Conservation (phyloP, 305 asterid species). For the Solanum hybrid region DNA sequence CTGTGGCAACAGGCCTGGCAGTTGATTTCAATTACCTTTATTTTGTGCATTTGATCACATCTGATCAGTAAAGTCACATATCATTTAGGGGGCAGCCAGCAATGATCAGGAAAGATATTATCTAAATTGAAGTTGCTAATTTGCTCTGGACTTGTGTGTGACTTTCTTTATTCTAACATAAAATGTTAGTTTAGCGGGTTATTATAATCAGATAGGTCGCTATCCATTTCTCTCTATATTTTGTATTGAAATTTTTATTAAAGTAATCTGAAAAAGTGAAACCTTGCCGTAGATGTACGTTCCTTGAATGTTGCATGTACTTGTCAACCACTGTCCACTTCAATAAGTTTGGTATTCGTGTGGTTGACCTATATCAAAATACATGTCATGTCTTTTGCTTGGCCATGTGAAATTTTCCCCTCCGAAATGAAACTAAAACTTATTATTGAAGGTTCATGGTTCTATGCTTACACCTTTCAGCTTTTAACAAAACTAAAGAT, state of each 20-base stretch:
- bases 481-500: not conserved
- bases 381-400: not conserved
- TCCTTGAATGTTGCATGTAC: not conserved
- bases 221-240: not conserved
- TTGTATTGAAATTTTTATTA: not conserved
- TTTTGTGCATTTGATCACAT: not conserved
- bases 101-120: not conserved
- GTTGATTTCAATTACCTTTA: not conserved
- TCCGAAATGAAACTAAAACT: not conserved
- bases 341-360: not conserved
- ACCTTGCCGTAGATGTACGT: not conserved
- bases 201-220: not conserved
- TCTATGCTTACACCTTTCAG: not conserved
- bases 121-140: not conserved
- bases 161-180: not conserved
- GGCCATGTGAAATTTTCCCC: not conserved
- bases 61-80: not conserved
- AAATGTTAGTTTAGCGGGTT: not conserved
- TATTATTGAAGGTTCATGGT: not conserved
- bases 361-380: not conserved
- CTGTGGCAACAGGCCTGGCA: not conserved
- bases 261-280: not conserved
- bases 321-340: not conserved
- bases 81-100: not conserved
- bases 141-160: not conserved